Evolutionary conservation across 73 alveolate species (phyloP).

Genomic region (Tetrahymena elliotti): DNA sequence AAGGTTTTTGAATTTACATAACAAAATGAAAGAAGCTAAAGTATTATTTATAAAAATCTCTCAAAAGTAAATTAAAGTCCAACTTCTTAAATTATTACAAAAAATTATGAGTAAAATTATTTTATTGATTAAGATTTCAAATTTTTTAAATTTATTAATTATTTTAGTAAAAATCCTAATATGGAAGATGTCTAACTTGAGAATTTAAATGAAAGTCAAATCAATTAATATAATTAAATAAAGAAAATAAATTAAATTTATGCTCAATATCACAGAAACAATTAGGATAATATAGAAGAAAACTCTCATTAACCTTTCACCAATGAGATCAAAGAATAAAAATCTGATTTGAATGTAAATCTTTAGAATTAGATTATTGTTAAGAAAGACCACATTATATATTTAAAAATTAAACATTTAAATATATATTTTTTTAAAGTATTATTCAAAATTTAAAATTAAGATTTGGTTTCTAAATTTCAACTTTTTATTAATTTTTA

Average conservation of each 20-base stretch:
- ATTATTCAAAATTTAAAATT: too few relatives aligned
- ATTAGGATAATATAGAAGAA: not conserved
- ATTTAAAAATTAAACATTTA: too few relatives aligned
- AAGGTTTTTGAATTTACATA: not conserved
- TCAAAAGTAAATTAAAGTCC: not conserved
- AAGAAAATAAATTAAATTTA: not conserved
- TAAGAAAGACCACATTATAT: too few relatives aligned
- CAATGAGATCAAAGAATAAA: not conserved
- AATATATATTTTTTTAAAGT: too few relatives aligned
- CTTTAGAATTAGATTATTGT: too few relatives aligned
- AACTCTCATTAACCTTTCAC: not conserved
- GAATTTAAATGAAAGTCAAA: not conserved
- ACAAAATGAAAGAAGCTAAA: not conserved
- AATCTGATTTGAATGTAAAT: not conserved
- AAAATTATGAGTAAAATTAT: not conserved
- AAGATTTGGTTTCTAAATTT: too few relatives aligned
- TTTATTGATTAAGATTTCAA: too few relatives aligned
- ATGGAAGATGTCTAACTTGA: not conserved
- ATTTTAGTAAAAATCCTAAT: not conserved
- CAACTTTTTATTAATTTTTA: too few relatives aligned
- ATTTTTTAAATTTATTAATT: too few relatives aligned
- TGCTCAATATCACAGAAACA: not conserved
- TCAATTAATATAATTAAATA: too few relatives aligned
- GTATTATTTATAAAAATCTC: not conserved
- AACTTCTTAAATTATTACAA: not conserved